Conservation (phyloP, 129 eudicot genomes). For the sunflower (Helianthus annuus) region HanXRQr2.0-SUNRISE NC_035445.2:70083481-70083980, state of each 20-base stretch:
- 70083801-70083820: neutral
- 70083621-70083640: neutral
- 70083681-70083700: constrained; percentile 37
- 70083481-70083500: constrained; percentile 21
- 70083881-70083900: no score
- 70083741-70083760: neutral
- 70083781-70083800: constrained; percentile 1
- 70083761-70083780: constrained; percentile 23
- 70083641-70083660: constrained; percentile 3
- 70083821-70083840: neutral
- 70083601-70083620: no score
- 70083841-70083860: neutral
- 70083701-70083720: constrained; percentile 12
- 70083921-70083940: no score
- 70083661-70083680: constrained; percentile 23
- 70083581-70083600: no score
- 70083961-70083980: no score
- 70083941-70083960: no score
- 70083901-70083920: no score
- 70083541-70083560: constrained; percentile 11
- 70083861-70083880: no score
- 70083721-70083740: neutral
- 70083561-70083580: neutral
- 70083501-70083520: constrained; percentile 18
- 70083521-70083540: constrained; percentile 12